Conservation (phyloP, 176 grass and related monocot species). For the Eleusine coracana region DNA sequence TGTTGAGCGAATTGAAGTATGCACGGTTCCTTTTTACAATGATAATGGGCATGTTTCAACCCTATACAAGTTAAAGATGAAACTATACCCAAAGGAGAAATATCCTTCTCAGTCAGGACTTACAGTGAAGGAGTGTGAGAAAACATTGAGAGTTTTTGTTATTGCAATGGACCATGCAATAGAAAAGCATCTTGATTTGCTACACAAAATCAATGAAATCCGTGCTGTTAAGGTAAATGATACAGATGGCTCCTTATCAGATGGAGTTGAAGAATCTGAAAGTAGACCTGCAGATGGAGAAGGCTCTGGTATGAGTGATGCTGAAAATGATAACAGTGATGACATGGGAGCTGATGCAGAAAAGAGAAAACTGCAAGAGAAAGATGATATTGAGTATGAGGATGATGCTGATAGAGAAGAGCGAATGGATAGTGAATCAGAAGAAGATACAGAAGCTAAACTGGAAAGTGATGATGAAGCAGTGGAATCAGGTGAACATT, state of each 20-base stretch:
- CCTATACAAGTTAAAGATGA: conserved; percentile 80
- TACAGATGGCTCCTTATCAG: conserved; percentile 38
- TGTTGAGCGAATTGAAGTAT: conserved; percentile 81
- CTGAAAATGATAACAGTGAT: conserved; percentile 56
- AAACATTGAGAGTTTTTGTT: conserved; percentile 62
- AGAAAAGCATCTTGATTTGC: conserved; percentile 68
- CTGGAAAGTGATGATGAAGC: conserved; percentile 47
- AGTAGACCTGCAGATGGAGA: conserved; percentile 38
- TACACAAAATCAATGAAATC: conserved; percentile 76
- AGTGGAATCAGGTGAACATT: conserved; percentile 44
- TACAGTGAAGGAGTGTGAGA: conserved; percentile 56
- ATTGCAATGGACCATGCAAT: conserved; percentile 84
- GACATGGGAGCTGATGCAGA: conserved; percentile 71
- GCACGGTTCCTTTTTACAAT: conserved; percentile 74
- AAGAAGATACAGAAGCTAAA: conserved; percentile 46
- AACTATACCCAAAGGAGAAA: conserved; percentile 54
- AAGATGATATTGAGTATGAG: conserved; percentile 90
- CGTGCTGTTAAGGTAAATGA: conserved; percentile 49
- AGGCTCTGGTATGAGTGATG: conserved; percentile 48
- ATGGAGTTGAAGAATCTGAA: conserved; percentile 53
- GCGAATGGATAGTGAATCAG: conserved; percentile 45
- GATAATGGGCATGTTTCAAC: conserved; percentile 61
- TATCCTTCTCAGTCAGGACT: conserved; percentile 57
- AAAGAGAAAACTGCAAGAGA: conserved; percentile 62
- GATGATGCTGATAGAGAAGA: conserved; percentile 55